Evolutionary conservation across 805 yeast genomes (phyloP).

Genomic region (Saturnispora mendoncae): DNA sequence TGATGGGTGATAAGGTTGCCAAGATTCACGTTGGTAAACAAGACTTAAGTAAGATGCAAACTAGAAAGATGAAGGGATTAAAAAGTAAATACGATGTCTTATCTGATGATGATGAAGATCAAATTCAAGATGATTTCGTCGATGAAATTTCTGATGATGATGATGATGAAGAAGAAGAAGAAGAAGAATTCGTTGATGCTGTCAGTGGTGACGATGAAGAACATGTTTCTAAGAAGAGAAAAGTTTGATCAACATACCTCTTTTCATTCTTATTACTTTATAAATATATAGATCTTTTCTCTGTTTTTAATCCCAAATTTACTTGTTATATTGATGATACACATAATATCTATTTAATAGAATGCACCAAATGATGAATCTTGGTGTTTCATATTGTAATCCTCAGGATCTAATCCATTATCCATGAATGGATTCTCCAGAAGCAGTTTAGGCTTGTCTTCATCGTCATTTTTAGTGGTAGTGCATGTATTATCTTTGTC

Average conservation of each 20-base stretch:
- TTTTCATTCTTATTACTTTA: neutral
- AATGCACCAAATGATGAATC: slow-evolving; percentile 7
- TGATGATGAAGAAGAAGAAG: slow-evolving; percentile 13
- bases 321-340: neutral
- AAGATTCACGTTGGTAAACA: slow-evolving; percentile 94
- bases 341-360: neutral
- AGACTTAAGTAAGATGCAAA: slow-evolving; percentile 82
- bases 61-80: slow-evolving; percentile 97
- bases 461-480: neutral
- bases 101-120: slow-evolving; percentile 35
- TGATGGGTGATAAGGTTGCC: slow-evolving; percentile 94
- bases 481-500: too few species aligned
- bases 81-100: slow-evolving; percentile 77
- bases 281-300: neutral
- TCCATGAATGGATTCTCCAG: neutral
- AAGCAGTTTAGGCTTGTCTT: neutral
- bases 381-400: slow-evolving; percentile 1
- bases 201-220: too few species aligned
- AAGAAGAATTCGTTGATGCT: slow-evolving; percentile 23
- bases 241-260: slow-evolving; percentile 10
- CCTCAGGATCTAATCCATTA: neutral
- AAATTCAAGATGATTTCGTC: neutral
- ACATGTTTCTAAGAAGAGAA: slow-evolving; percentile 23
- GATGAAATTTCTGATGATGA: slow-evolving; percentile 27
- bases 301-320: neutral